Percentiles rank a stretch among this genome's conserved stretches.
phyloP scores from a whole-genome alignment of 352 stramenopile genomes.

The Globisporangium ultimum region DNA sequence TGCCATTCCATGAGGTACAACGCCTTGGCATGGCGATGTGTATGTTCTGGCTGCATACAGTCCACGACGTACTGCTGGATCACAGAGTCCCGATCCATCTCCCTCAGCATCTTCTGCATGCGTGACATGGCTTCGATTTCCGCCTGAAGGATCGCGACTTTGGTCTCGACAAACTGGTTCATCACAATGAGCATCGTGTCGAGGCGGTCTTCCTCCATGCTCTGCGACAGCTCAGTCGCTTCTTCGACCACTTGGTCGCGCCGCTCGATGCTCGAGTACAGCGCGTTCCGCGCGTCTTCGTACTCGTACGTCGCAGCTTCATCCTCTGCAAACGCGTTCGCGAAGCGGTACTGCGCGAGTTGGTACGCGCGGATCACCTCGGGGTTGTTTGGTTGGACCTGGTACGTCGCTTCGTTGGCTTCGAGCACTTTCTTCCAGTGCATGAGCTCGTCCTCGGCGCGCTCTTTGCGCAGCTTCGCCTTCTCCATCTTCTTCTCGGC shows the following conservation, averaged over 20 bases:
- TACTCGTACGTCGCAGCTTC: conserved; percentile 55
- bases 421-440: conserved; percentile 75
- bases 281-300: conserved; percentile 45
- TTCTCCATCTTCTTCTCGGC: conserved; percentile 84
- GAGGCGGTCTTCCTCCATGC: conserved; percentile 78
- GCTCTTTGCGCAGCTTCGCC: conserved; percentile 48
- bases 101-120: conserved; percentile 62
- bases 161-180: conserved; percentile 83
- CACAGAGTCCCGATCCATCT: conserved; percentile 79
- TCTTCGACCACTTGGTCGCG: conserved; percentile 83
- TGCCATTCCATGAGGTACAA: conserved; percentile 81
- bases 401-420: conserved; percentile 77
- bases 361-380: conserved; percentile 72
- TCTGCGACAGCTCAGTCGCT: conserved; percentile 72
- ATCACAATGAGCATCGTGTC: conserved; percentile 85
- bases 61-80: conserved; percentile 87
- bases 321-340: conserved; percentile 61
- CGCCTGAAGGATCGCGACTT: conserved; percentile 74
- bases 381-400: conserved; percentile 75
- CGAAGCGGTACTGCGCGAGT: conserved; percentile 54
- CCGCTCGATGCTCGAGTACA: conserved; percentile 66
- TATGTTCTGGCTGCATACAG: conserved; percentile 74
- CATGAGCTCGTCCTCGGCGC: conserved; percentile 61
- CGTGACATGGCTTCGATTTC: conserved; percentile 75
- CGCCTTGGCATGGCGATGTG: conserved; percentile 76